These are phyloP conservation scores for Penicillium olsonii DNA, from an alignment of 2,329 filamentous ascomycete species.

Conservation along the genomic window DNA sequence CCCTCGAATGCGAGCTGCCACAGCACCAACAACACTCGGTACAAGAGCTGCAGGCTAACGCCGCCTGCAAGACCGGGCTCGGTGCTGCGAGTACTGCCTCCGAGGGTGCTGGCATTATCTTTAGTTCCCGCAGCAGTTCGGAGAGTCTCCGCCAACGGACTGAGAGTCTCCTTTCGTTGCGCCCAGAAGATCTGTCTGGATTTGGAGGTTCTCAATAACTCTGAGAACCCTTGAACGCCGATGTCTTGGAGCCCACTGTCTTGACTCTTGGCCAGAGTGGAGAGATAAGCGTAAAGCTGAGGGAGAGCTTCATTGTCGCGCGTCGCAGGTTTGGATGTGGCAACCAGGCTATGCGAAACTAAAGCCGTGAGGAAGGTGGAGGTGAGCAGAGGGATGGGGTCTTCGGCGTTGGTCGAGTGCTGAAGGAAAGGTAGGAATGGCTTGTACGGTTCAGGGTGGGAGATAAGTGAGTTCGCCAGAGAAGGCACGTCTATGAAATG, in stretches of 20 bases:
- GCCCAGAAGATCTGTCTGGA: constrained; percentile 87
- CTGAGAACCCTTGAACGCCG: constrained; percentile 87
- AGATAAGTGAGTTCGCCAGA: constrained; percentile 74
- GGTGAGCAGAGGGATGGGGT: constrained; percentile 84
- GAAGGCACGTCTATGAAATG: constrained; percentile 70
- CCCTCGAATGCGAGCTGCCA: constrained; percentile 97
- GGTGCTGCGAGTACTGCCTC: constrained; percentile 64
- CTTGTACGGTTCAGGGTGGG: constrained; percentile 69
- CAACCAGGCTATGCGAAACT: constrained; percentile 64
- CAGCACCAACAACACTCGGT: constrained; percentile 87
- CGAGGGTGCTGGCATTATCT: constrained; percentile 64
- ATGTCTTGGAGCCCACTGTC: constrained; percentile 94
- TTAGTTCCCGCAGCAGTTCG: constrained; percentile 71
- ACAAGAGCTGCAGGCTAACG: constrained; percentile 87
- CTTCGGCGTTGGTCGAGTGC: constrained; percentile 78
- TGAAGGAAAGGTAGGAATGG: constrained; percentile 83
- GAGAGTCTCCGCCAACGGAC: constrained; percentile 79
- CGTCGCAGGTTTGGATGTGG: constrained; percentile 59
- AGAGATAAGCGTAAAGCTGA: constrained; percentile 81
- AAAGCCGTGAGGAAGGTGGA: constrained; percentile 83
- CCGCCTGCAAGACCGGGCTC: constrained; percentile 68
- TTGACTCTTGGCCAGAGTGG: constrained; percentile 76
- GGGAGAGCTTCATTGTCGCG: constrained; percentile 77
- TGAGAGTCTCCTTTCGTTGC: constrained; percentile 80
- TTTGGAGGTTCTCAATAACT: constrained; percentile 72